A percentile compares a stretch with the other conserved stretches of the same genome.
Conservation (phyloP, 2,329 filamentous ascomycete genomes). For the Beauveria bassiana region DNA sequence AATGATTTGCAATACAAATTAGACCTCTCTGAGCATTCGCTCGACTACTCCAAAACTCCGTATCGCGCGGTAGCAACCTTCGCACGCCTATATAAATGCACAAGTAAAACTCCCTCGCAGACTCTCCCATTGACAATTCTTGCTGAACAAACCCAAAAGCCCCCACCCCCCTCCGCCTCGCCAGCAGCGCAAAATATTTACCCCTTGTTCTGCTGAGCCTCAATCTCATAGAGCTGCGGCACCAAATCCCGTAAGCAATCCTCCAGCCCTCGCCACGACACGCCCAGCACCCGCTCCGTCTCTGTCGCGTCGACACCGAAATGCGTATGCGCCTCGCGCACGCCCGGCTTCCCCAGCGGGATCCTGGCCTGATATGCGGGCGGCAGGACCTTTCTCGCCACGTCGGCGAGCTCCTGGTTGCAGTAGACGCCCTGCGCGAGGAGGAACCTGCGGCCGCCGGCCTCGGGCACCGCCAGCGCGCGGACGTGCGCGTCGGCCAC, state of each 20-base stretch:
- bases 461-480: slow-evolving; percentile 47
- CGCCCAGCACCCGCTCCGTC: slow-evolving; percentile 40
- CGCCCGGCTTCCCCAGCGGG: slow-evolving; percentile 27
- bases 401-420: slow-evolving; percentile 32
- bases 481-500: slow-evolving; percentile 57
- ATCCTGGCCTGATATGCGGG: slow-evolving; percentile 22
- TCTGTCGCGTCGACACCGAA: slow-evolving; percentile 43
- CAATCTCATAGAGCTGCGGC: slow-evolving; percentile 20
- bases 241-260: slow-evolving; percentile 44
- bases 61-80: not conserved
- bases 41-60: not conserved
- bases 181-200: not conserved
- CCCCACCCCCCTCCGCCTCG: too few relatives aligned
- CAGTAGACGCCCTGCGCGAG: slow-evolving; percentile 34
- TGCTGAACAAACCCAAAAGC: too few relatives aligned
- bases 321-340: slow-evolving; percentile 24
- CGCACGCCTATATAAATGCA: not conserved
- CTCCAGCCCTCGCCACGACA: slow-evolving; percentile 42
- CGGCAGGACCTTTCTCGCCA: slow-evolving; percentile 20
- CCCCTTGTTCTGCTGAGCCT: not conserved
- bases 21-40: not conserved
- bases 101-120: not conserved
- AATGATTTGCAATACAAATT: not conserved
- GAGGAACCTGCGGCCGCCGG: slow-evolving; percentile 56
- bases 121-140: not conserved